These are phyloP conservation scores for Xylariaceae sp. DNA, from an alignment of 2,329 filamentous ascomycete species.

Conservation along the genomic window DNA sequence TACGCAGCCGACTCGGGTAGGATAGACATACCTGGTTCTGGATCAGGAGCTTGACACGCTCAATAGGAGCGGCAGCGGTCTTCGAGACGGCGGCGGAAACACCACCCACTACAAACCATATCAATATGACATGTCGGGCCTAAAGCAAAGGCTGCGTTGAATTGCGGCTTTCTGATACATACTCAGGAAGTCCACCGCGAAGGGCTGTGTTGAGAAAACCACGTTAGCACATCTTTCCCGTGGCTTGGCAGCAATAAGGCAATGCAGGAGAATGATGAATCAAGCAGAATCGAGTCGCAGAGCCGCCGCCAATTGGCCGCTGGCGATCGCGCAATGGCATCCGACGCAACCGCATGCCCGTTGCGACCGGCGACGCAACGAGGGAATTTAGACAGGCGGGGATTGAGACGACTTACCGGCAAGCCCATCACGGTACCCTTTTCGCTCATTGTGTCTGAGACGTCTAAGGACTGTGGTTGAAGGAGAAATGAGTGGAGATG, in stretches of 20 bases:
- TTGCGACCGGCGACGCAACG: slow-evolving; percentile 14
- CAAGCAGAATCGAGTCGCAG: not conserved
- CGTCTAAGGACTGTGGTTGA: slow-evolving; percentile 36
- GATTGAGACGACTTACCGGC: slow-evolving; percentile 44
- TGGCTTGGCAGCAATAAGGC: slow-evolving; percentile 4
- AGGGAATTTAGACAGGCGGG: slow-evolving; percentile 20
- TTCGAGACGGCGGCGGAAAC: slow-evolving; percentile 99
- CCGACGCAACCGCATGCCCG: slow-evolving; percentile 21
- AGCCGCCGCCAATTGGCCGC: not conserved
- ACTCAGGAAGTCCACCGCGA: slow-evolving; percentile 98
- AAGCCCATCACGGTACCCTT: slow-evolving; percentile 61
- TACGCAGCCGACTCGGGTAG: not conserved
- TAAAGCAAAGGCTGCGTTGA: not conserved
- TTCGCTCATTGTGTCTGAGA: slow-evolving; percentile 48
- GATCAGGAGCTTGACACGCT: slow-evolving; percentile 99
- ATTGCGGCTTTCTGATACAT: slow-evolving; percentile 48
- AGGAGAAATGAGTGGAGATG: slow-evolving; percentile 59
- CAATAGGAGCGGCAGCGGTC: slow-evolving; percentile 98
- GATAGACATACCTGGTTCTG: slow-evolving; percentile 97
- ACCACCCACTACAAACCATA: slow-evolving; percentile 82
- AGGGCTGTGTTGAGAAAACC: slow-evolving; percentile 58
- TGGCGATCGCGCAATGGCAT: slow-evolving; percentile 13
- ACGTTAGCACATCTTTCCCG: slow-evolving; percentile 34
- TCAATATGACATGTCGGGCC: not conserved
- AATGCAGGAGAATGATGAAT: not conserved